These are phyloP conservation scores for Coemansia interrupta DNA, from an alignment of 192 early-diverging fungal species.

Conservation along the genomic window DNA sequence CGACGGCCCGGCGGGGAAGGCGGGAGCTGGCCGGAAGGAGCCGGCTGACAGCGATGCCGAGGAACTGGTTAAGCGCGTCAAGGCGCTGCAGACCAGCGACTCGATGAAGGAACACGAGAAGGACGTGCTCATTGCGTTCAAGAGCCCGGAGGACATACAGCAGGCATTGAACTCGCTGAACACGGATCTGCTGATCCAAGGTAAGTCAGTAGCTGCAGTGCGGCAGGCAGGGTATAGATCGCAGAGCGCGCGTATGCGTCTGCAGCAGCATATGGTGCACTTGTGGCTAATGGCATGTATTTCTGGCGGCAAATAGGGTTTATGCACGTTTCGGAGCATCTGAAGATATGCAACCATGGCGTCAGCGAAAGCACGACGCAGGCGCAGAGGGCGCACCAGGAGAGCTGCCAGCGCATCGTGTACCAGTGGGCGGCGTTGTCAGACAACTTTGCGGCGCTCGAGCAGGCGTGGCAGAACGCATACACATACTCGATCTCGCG, in stretches of 20 bases:
- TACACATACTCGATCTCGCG: slow-evolving; percentile 16
- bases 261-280: not conserved
- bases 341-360: slow-evolving; percentile 37
- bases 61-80: slow-evolving; percentile 3
- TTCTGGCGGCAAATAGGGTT: slow-evolving; percentile 18
- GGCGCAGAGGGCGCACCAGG: slow-evolving; percentile 20
- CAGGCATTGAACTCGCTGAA: slow-evolving; percentile 26
- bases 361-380: not conserved
- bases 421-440: slow-evolving; percentile 41
- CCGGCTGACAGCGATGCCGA: not conserved
- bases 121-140: slow-evolving; percentile 36
- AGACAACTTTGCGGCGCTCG: slow-evolving; percentile 16
- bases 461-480: slow-evolving; percentile 31
- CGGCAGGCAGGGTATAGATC: not conserved
- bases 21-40: not conserved
- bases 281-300: not conserved
- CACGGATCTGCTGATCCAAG: slow-evolving; percentile 46
- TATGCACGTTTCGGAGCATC: slow-evolving; percentile 46
- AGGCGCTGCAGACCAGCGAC: not conserved
- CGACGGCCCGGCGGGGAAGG: not conserved
- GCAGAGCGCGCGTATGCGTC: not conserved
- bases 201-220: slow-evolving; percentile 18
- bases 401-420: slow-evolving; percentile 35
- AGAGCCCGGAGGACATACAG: slow-evolving; percentile 29
- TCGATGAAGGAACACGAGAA: slow-evolving; percentile 10